phyloP scores from a whole-genome alignment of 345 rosid genomes.

The Toxicodendron radicans region DNA sequence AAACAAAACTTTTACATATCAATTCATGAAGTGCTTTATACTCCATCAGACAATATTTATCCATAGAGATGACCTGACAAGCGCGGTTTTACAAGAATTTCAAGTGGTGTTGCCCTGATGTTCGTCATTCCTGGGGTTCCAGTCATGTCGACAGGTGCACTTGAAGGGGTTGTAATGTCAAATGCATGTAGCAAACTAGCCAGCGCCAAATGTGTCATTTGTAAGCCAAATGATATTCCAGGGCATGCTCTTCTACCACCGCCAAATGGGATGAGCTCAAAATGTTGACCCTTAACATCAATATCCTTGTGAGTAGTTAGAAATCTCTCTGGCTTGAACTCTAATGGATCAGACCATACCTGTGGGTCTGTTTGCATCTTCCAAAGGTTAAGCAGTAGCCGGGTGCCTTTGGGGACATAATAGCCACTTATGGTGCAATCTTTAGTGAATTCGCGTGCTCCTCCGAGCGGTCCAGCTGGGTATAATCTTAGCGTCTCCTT shows the following conservation, averaged over 20 bases:
- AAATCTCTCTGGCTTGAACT: conserved; percentile 45
- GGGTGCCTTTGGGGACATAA: conserved; percentile 32
- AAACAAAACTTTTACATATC: not conserved
- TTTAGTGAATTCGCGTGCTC: conserved; percentile 26
- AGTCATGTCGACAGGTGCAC: conserved; percentile 34
- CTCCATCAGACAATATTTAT: not conserved
- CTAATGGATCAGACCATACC: conserved; percentile 35
- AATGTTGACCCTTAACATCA: conserved; percentile 36
- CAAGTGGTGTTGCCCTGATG: conserved; percentile 34
- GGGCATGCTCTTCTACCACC: conserved; percentile 45
- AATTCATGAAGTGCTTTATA: not conserved
- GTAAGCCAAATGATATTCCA: conserved; percentile 26
- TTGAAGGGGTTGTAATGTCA: conserved; percentile 12
- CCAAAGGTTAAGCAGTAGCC: conserved; percentile 33
- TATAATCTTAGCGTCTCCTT: conserved; percentile 41
- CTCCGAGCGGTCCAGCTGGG: conserved; percentile 36
- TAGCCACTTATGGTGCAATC: conserved; percentile 31
- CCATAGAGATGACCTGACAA: not conserved
- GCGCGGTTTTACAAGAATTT: not conserved
- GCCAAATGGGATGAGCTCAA: conserved; percentile 46
- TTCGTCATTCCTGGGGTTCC: conserved; percentile 26
- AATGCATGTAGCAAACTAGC: conserved; percentile 40
- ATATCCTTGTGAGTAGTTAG: conserved; percentile 27
- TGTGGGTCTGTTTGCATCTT: conserved; percentile 35
- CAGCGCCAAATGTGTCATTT: conserved; percentile 26